Evolutionary conservation across 164 flowering plant species (phyloP).

Genomic region (Houttuynia cordata): DNA sequence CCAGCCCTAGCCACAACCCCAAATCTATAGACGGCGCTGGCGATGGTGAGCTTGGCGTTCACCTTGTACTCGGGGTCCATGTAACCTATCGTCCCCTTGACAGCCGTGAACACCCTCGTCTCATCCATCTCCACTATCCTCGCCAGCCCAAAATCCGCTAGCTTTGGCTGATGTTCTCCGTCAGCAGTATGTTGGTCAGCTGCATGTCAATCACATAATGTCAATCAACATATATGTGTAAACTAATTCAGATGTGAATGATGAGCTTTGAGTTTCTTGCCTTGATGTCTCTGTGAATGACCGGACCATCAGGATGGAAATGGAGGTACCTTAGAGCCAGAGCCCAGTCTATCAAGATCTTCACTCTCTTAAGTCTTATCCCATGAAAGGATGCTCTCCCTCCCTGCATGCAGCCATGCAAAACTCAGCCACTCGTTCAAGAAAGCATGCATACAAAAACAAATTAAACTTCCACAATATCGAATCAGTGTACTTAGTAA

Average conservation of each 20-base stretch:
- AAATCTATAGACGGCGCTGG: conserved; percentile 63
- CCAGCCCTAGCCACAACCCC: conserved; percentile 61
- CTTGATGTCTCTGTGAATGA: conserved; percentile 74
- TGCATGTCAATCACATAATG: conserved; percentile 6
- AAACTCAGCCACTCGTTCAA: too few relatives aligned
- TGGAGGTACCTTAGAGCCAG: conserved; percentile 56
- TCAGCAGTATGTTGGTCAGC: conserved; percentile 71
- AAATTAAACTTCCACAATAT: background rate
- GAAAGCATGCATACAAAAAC: background rate
- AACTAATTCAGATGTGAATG: too few relatives aligned
- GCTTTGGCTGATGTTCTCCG: conserved; percentile 51
- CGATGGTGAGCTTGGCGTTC: conserved; percentile 65
- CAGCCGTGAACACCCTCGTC: conserved; percentile 67
- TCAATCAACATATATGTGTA: too few relatives aligned
- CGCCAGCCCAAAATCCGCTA: conserved; percentile 77
- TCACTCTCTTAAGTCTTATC: conserved; percentile 46
- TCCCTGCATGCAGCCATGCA: conserved; percentile 18
- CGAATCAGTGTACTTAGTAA: conserved; percentile 34
- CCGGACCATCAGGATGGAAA: conserved; percentile 43
- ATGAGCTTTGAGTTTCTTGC: conserved; percentile 8
- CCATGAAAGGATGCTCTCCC: conserved; percentile 38
- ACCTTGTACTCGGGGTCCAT: conserved; percentile 82
- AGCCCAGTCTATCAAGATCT: conserved; percentile 56
- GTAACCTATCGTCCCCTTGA: conserved; percentile 67
- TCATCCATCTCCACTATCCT: conserved; percentile 62